A percentile compares a stretch with the other conserved stretches of the same genome.
These are phyloP conservation scores for Pythium volutum DNA, from an alignment of 352 stramenopile species.

Conservation along the genomic window DNA sequence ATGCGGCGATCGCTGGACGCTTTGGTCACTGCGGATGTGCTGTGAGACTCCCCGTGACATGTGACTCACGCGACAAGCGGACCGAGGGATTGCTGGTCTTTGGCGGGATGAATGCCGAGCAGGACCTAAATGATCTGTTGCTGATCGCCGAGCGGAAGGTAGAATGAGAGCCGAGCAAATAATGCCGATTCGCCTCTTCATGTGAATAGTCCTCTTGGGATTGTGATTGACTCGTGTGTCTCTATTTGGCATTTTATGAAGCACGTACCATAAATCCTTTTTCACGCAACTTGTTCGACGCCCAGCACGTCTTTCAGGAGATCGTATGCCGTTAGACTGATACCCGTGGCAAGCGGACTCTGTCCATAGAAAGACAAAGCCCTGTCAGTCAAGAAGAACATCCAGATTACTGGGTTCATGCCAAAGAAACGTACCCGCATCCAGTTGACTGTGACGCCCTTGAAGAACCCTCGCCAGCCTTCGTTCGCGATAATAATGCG, in stretches of 20 bases:
- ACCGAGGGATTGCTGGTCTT: slow-evolving; percentile 39
- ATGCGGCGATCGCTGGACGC: slow-evolving; percentile 10
- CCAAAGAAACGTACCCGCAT: slow-evolving; percentile 44
- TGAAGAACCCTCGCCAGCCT: slow-evolving; percentile 83
- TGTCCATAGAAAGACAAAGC: slow-evolving; percentile 18
- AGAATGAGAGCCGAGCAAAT: background rate
- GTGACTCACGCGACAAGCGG: background rate
- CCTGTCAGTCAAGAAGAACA: background rate
- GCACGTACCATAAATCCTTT: background rate
- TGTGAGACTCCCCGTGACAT: slow-evolving; percentile 13
- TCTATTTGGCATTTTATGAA: slow-evolving; percentile 11
- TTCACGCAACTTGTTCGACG: slow-evolving; percentile 55
- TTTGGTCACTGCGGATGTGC: slow-evolving; percentile 49
- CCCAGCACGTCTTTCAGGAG: slow-evolving; percentile 83
- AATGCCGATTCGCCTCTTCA: no score
- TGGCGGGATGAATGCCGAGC: slow-evolving; percentile 40
- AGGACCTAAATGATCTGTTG: slow-evolving; percentile 28
- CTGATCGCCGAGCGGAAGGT: slow-evolving; percentile 9
- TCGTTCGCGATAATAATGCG: slow-evolving; percentile 71
- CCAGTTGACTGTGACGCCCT: slow-evolving; percentile 86
- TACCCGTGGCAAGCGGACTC: slow-evolving; percentile 82
- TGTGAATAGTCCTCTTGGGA: no score
- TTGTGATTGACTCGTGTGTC: background rate
- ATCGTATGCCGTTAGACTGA: slow-evolving; percentile 86
- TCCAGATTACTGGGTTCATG: background rate